These are phyloP conservation scores for Colletotrichum graminicola DNA, from an alignment of 2,329 filamentous ascomycete species.

Conservation along the genomic window DNA sequence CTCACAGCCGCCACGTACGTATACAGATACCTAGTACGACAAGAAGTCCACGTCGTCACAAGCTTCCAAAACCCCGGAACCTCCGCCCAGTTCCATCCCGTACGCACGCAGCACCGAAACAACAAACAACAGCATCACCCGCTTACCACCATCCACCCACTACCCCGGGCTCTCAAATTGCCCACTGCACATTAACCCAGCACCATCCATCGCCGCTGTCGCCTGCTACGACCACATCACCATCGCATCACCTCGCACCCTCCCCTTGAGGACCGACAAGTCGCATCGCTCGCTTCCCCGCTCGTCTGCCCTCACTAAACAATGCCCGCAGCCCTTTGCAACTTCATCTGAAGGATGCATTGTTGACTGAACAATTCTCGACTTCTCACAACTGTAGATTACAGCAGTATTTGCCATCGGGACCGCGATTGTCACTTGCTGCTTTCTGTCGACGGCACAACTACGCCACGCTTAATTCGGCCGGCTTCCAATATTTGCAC, in stretches of 20 bases:
- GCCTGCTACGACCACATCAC: slow-evolving; percentile 3
- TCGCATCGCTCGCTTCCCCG: not conserved
- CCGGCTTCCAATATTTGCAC: not conserved
- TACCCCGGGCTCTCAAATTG: slow-evolving; percentile 15
- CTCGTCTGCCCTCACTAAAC: slow-evolving; percentile 3
- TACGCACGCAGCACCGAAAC: not conserved
- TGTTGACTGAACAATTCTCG: slow-evolving; percentile 32
- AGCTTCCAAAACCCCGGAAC: slow-evolving; percentile 36
- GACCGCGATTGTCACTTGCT: not conserved
- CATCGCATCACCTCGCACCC: not conserved
- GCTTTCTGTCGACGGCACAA: not conserved
- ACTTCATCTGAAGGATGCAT: slow-evolving; percentile 37
- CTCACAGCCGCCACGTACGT: not conserved
- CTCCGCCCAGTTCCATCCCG: slow-evolving; percentile 20
- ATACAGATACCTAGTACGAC: not conserved
- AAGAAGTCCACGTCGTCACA: slow-evolving; percentile 24
- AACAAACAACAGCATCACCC: slow-evolving; percentile 3
- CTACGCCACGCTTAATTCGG: not conserved
- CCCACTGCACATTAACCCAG: not conserved
- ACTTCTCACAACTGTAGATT: slow-evolving; percentile 9
- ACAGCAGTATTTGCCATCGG: not conserved
- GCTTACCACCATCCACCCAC: not conserved
- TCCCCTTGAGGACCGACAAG: not conserved
- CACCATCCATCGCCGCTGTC: slow-evolving; percentile 12
- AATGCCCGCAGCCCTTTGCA: slow-evolving; percentile 24